Base-by-base conservation (phyloP, 768 basidiomycete genomes). In the Hericium alpestre region DNA sequence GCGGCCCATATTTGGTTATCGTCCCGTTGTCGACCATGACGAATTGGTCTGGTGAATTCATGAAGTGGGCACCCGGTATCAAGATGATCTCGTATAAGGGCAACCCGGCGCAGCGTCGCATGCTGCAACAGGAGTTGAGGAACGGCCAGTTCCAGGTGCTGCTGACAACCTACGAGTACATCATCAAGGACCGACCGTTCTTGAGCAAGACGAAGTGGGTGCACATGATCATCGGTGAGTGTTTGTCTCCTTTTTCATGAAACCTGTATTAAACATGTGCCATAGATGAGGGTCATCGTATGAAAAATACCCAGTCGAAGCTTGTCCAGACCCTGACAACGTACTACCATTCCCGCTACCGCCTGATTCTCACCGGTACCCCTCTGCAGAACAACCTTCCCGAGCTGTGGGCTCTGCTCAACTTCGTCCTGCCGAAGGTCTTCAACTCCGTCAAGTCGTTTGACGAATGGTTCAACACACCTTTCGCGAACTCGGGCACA, bases 401-500 rank as follows among this genome's bases (percentile, higher is more conserved):
- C 5, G 94, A 97, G 71, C 73, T 97, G 43, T 96, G 94, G 93
- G 81, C 94, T 0, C 77, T 96, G 49, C 85, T 97, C 66, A 97
- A 97, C 70, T 97, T 97, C 67, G 93, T 88, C 38, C 78, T 93
- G 5, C 92, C 92, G 13, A 93, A 90, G 72, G 84, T 98, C 67
- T 98, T 99, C 79, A 98, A 97, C 74, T 98, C 95, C 0, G 93
- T 96, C 59, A 95, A 97, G 70, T 95, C 93, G 20, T 98, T 99
- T 69, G 96, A 98, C 65, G 96, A 98, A 67, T 99, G 96, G 96
- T 99, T 98, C 79, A 98, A 97, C 74, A 96, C 95, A 1, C 96
- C 96, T 0, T 99, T 99, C 63, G 95, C 96, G 58, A 97, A 92
- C 71, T 92, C 93, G n/a, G 95, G 95, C 32, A 90, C 90, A 0